Base-by-base conservation (phyloP, 371 early-diverging fungal species). In the Mucor indicus region DNA sequence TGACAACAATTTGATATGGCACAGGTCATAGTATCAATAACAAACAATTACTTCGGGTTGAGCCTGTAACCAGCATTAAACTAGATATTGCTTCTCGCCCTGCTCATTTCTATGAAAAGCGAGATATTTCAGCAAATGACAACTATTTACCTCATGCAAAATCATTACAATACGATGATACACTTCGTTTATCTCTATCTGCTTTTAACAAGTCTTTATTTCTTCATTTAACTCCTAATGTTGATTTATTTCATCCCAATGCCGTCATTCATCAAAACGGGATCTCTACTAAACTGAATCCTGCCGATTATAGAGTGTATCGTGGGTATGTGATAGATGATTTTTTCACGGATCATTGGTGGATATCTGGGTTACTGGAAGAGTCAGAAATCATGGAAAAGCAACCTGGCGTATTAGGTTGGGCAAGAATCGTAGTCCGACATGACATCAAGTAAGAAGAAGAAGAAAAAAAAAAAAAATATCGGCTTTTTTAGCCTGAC, bases 141-240 rank as follows among this genome's bases (percentile, higher is more conserved):
- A 20, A 62, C 13, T 60, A 64, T 50, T 36, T 37, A 31, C 74
- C 74, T 15, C 46, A 32, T 20, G 37, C 41, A 4, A 47, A 43
- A 9, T 50, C 67, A n/a, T 47, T 75, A 24, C 54, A 64, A 43
- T 57, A 71, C 37, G 80, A 85, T 49, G 91, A 85, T 47, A 76
- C 77, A 11, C 53, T 88, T 43, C 80, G 86, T 23, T 36, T 90
- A 5, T 54, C 72, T 12, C 64, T 91, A 33, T 47, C 55, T 8
- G 91, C 90, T 5, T 89, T 71, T 68, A 89, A 91, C 62, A 72
- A 69, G 19, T 89, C 93, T 0, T 87, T 85, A 54, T 63, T 73
- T 39, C 64, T 93, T 42, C 77, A 89, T 51, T 72, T 93, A 22
- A 79, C 79, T 50, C 91, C 88, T 29, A 89, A 92, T 68, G 44